phyloP scores from a whole-genome alignment of 2,329 filamentous ascomycete species.

The Remersonia thermophila region DNA sequence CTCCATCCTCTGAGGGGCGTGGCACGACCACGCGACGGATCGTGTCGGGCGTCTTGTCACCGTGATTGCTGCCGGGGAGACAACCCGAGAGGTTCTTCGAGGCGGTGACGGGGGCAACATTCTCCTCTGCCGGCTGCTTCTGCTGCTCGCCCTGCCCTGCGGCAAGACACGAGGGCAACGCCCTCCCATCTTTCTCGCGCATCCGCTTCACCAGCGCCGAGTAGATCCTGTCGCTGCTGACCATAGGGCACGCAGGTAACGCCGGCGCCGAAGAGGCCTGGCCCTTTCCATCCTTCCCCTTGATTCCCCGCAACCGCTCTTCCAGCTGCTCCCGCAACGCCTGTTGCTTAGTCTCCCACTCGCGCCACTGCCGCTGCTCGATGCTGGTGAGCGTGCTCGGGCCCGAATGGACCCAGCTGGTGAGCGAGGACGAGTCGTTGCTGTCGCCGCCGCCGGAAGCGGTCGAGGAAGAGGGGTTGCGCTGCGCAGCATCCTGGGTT shows the following conservation, averaged over 20 bases:
- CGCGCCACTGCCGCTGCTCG: constrained; percentile 25
- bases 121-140: too few species aligned
- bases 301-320: too few species aligned
- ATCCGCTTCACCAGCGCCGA: constrained; percentile 50
- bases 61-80: too few species aligned
- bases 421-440: constrained; percentile 47
- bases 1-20: too few species aligned
- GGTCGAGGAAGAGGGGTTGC: too few species aligned
- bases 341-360: constrained; percentile 44
- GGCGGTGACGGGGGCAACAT: too few species aligned
- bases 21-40: too few species aligned
- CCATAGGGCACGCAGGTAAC: constrained; percentile 18
- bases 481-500: constrained; percentile 7
- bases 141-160: too few species aligned
- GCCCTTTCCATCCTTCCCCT: constrained; percentile 44
- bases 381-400: constrained; percentile 40
- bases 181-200: constrained; percentile 15
- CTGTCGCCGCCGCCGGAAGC: too few species aligned
- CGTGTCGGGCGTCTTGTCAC: too few species aligned
- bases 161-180: too few species aligned
- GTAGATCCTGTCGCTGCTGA: constrained; percentile 49
- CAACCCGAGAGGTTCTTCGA: too few species aligned
- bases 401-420: constrained; percentile 59
- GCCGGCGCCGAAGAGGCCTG: constrained; percentile 5
- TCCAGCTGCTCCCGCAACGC: constrained; percentile 22